Percentiles rank a stretch among this genome's conserved stretches.
Evolutionary conservation across 2,329 filamentous ascomycete species (phyloP).

Genomic region (Neurospora sp.): DNA sequence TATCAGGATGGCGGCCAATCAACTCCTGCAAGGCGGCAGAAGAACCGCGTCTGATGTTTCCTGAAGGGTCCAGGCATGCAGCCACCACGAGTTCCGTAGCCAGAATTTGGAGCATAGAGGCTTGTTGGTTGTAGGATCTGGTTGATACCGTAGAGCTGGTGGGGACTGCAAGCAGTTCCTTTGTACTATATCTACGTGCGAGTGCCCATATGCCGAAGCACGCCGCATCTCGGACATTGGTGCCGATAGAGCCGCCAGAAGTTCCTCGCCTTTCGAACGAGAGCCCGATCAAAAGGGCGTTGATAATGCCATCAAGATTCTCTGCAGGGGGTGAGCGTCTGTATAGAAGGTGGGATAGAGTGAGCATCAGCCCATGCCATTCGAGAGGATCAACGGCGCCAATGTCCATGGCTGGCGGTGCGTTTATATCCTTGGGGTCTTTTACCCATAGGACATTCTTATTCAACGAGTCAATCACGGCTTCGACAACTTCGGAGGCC

Average conservation of each 20-base stretch:
- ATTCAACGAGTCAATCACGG: constrained; percentile 62
- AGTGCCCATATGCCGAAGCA: constrained; percentile 95
- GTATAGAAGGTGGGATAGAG: constrained; percentile 78
- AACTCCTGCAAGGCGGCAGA: constrained; percentile 92
- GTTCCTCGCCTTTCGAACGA: constrained; percentile 82
- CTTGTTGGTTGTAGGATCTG: constrained; percentile 24
- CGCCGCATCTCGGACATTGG: constrained; percentile 87
- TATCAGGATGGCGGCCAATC: constrained; percentile 85
- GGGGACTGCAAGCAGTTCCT: constrained; percentile 59
- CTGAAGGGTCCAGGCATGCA: constrained; percentile 77
- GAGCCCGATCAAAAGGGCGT: constrained; percentile 67
- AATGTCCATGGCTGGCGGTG: constrained; percentile 44
- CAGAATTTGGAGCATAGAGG: constrained; percentile 61
- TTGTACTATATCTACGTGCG: constrained; percentile 73
- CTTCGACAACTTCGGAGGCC: constrained; percentile 79
- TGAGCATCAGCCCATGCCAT: constrained; percentile 90
- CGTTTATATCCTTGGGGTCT: constrained; percentile 23
- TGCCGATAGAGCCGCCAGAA: constrained; percentile 75
- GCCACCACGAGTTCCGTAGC: constrained; percentile 73
- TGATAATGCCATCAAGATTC: constrained; percentile 63
- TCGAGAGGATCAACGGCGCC: constrained; percentile 68
- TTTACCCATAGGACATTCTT: constrained; percentile 46
- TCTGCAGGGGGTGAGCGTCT: constrained; percentile 65
- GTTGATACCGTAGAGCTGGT: constrained; percentile 31
- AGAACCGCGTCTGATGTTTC: constrained; percentile 85